Base-by-base conservation (phyloP, 1,139 yeast genomes). In the Taphrina populina region DNA sequence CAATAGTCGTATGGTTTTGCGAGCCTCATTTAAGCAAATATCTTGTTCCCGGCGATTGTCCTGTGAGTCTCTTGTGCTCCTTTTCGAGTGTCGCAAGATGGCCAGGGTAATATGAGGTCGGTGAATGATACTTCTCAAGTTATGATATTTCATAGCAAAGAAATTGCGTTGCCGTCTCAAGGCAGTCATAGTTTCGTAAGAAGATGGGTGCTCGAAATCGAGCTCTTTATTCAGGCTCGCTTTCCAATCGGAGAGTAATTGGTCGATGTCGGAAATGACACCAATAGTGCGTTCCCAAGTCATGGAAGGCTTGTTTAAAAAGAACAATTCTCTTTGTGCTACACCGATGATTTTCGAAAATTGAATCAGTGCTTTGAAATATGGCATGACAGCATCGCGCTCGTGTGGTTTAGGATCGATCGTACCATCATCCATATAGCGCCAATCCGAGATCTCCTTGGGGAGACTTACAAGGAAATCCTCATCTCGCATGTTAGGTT, bases 401-500 rank as follows among this genome's bases (percentile, higher is more conserved):
- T 53, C 21, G 49, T 49, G 39, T 24, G 49, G 30, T 40, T 44
- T 4, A 40, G 36, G 32, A 24, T 30, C 47, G 46, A 40, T 29
- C 7, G 49, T 32, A 11, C 51, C 56, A 30, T 37, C 58, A 26
- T 46, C 32, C 20, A 49, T 57, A 11, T 59, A 58, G 8, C 57
- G 39, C 43, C 55, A 53, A 15, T 60, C 61, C 33, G 58, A 57
- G 21, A 58, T 51, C 20, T 58, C 61, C 26, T 53, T 46, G n/a
- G 62, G 62, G 7, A 58, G 40, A 11, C 59, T 58, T 6, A 60
- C 57, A 5, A 60, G 33, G 7, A 39, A 46, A 17, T 51, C 49
- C 21, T 53, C 47, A 35, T 60, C 62, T 3, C 55, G 46, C 33
- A 60, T 58, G 35, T 53, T 54, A 11, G 62, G 57, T 21, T 60